phyloP scores from a whole-genome alignment of 1,139 yeast genomes.

The Nakaseomyces nivariensis region DNA sequence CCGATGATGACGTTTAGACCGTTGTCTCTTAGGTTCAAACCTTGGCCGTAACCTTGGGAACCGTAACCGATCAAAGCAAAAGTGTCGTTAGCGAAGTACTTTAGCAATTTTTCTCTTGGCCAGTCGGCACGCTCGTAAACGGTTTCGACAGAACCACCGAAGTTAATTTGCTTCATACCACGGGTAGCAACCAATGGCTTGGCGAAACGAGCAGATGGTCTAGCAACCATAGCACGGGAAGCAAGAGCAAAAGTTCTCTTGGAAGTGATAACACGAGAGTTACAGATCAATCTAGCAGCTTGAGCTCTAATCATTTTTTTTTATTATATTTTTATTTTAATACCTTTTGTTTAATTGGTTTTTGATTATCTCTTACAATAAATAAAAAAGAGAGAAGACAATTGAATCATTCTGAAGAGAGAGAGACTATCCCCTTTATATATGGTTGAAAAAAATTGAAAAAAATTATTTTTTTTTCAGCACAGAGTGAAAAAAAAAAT shows the following conservation, averaged over 20 bases:
- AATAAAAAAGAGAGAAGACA: too few species aligned
- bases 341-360: not conserved
- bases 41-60: conserved; percentile 99
- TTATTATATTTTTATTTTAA: not conserved
- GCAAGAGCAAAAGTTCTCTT: conserved; percentile 51
- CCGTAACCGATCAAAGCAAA: conserved; percentile 98
- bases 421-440: too few species aligned
- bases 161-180: conserved; percentile 93
- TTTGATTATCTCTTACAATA: too few species aligned
- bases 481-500: too few species aligned
- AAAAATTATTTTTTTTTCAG: too few species aligned
- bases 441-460: too few species aligned
- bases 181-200: conserved; percentile 40
- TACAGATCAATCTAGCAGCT: conserved; percentile 29
- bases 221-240: conserved; percentile 39
- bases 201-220: conserved; percentile 31
- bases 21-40: conserved; percentile 97
- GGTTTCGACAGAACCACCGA: conserved; percentile 89
- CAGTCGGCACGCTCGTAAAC: conserved; percentile 99
- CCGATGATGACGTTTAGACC: conserved; percentile 96
- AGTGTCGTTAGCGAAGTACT: conserved; percentile 96
- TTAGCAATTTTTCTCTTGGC: conserved; percentile 94
- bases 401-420: too few species aligned
- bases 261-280: conserved; percentile 37
- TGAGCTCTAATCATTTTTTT: conserved; percentile 27